These are phyloP conservation scores for Gonapodya sp. DNA, from an alignment of 192 early-diverging fungal genomes.

Conservation along the genomic window DNA sequence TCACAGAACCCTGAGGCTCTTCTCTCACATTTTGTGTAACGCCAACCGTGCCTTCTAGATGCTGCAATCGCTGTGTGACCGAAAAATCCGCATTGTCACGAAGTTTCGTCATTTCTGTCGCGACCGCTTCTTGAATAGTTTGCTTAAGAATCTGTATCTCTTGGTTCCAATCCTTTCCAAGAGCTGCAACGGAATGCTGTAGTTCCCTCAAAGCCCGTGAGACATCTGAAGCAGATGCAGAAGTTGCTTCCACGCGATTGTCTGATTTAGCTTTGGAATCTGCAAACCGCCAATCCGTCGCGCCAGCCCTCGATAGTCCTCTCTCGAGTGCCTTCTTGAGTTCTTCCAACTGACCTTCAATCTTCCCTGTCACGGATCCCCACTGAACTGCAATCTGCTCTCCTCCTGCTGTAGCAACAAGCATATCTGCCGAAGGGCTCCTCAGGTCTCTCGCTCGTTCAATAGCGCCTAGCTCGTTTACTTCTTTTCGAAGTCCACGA, in stretches of 20 bases:
- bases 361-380: neutral
- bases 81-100: neutral
- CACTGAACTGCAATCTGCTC: neutral
- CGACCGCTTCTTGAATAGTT: neutral
- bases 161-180: neutral
- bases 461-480: neutral
- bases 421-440: neutral
- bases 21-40: neutral
- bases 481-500: neutral
- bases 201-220: neutral
- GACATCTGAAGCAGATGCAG: neutral
- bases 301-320: too few relatives aligned
- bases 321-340: neutral
- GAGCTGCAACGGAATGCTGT: neutral
- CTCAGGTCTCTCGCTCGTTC: constrained; percentile 4
- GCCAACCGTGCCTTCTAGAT: too few relatives aligned
- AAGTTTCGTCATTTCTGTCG: neutral
- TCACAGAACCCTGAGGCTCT: neutral
- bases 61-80: too few relatives aligned
- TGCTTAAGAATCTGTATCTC: neutral
- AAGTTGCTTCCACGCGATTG: neutral
- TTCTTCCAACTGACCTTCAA: neutral
- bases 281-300: neutral
- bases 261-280: neutral
- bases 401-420: neutral